Conservation (phyloP, 2,329 filamentous ascomycete species). For the Plectosphaerella cucumerina region DNA sequence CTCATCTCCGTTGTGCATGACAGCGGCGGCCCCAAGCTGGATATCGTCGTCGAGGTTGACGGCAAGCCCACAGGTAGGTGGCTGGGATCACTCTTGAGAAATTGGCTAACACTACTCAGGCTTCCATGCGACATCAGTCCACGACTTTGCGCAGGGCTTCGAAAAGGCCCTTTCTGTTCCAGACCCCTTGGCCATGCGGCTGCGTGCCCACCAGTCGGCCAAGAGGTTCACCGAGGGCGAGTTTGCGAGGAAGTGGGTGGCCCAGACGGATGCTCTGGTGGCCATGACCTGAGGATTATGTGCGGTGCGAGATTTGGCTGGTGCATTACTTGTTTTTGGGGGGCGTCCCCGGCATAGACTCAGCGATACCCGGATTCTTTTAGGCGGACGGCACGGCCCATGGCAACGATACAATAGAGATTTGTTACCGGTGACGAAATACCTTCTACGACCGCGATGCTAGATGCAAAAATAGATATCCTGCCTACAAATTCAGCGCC, state of each 20-base stretch:
- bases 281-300: conserved; percentile 24
- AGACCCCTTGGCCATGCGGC: conserved; percentile 70
- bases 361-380: conserved; percentile 30
- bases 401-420: too few species aligned
- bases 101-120: conserved; percentile 42
- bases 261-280: conserved; percentile 70
- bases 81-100: not conserved
- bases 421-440: not conserved
- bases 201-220: conserved; percentile 72
- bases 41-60: conserved; percentile 82
- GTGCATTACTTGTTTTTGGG: not conserved
- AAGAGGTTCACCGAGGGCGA: conserved; percentile 83
- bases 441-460: not conserved
- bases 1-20: conserved; percentile 91
- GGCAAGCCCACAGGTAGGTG: conserved; percentile 69
- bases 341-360: conserved; percentile 20
- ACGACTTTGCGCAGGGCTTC: conserved; percentile 79
- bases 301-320: too few species aligned
- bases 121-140: conserved; percentile 75
- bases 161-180: conserved; percentile 69
- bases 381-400: not conserved
- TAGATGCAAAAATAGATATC: not conserved
- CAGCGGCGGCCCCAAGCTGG: conserved; percentile 86
- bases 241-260: conserved; percentile 76
- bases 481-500: conserved; percentile 45